Evolutionary conservation across 2,329 filamentous ascomycete genomes (phyloP), one percentile per base, ranked within the genome.

Genomic region (Xenoacremonium recifei): DNA sequence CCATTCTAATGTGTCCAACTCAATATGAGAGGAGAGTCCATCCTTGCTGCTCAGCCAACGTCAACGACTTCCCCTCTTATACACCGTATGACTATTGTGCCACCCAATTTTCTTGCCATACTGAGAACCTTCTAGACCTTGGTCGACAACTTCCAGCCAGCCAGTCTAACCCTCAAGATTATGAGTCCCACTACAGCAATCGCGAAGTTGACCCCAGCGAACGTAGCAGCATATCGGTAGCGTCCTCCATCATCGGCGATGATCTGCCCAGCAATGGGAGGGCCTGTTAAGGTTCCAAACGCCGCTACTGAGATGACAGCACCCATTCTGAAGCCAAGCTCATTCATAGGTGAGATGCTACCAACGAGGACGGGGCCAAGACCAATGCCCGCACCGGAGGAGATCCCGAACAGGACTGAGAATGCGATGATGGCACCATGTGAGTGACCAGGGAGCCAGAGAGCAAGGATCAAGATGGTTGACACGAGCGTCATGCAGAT

Each of bases 251-350:
- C 50, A 9, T 38, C 37, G 6, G 40, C 32, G 12, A 46, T 30
- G 18, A 51, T 50, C 4, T 16, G 42, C 33, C 47, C 45, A 3
- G 47, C 35, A 12, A 50, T 50, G 17, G 47, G 47, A 10, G 45
- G 49, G 38, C 45, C 44, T 18, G 42, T 44, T 30, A 52, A 13
- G 19, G 45, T 42, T 11, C 49, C 48, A 33, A 47, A 37, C 7
- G 43, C 48, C 5, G 44, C 49, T n/a, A 50, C 29, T 5, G 39
- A 40, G 39, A 50, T 40, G 15, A 50, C 32, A 7, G 41, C 45
- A 10, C 50, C 50, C 40, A 49, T 44, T 12, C 45, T 44, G 25
- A 50, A 48, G 11, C 49, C 50, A 23, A 51, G 42, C 21, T 53
- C 49, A 18, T 42, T 23, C 6, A 40, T 44, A 6, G 43, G 48